A percentile compares a stretch with the other conserved stretches of the same genome.
phyloP scores from a whole-genome alignment of 805 yeast genomes.

The Spathaspora gorwiae region DNA sequence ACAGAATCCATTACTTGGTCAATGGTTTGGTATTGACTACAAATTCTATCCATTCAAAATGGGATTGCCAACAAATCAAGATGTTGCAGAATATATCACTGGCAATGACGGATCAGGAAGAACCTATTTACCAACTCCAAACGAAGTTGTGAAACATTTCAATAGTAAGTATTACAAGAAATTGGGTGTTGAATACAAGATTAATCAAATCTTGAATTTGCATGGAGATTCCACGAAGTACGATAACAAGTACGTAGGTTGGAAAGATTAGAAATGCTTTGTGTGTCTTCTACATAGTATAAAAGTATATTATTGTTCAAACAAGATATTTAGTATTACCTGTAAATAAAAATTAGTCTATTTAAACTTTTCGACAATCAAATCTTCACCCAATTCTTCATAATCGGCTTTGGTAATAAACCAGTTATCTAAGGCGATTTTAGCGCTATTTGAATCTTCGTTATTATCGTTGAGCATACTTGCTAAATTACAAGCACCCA shows the following conservation, averaged over 20 bases:
- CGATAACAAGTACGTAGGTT: constrained; percentile 38
- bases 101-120: constrained; percentile 66
- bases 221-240: constrained; percentile 44
- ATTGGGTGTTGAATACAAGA: constrained; percentile 58
- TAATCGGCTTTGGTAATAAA: constrained; percentile 63
- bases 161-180: constrained; percentile 43
- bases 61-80: constrained; percentile 75
- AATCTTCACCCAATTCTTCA: constrained; percentile 54
- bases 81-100: constrained; percentile 59
- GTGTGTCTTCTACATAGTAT: no score
- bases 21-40: constrained; percentile 37
- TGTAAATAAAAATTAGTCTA: constrained; percentile 6
- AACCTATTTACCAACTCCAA: constrained; percentile 62
- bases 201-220: constrained; percentile 54
- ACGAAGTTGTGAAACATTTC: constrained; percentile 67
- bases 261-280: constrained; percentile 23
- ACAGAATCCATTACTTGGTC: constrained; percentile 32
- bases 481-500: constrained; percentile 69
- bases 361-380: constrained; percentile 32
- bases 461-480: constrained; percentile 50
- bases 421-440: constrained; percentile 42
- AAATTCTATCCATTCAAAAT: constrained; percentile 54
- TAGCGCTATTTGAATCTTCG: constrained; percentile 21
- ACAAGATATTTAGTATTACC: background rate
- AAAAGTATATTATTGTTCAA: no score